Evolutionary conservation across 176 grass and related monocot genomes (phyloP).

Genomic region (Cenchrus purpureus): DNA sequence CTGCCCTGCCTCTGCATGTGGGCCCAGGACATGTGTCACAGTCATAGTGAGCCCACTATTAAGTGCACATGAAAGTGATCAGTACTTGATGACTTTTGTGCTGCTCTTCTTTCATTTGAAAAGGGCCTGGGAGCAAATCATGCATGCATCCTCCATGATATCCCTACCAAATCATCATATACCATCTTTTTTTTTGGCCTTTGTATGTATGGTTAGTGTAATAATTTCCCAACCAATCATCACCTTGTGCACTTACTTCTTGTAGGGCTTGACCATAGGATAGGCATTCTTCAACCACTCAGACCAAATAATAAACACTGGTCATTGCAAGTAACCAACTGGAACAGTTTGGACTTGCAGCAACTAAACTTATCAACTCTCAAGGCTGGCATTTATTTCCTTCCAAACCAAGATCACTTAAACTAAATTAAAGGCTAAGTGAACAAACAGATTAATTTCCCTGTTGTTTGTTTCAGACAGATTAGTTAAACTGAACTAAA

Average conservation of each 20-base stretch:
- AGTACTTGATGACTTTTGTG: constrained; percentile 19
- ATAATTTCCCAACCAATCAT: constrained; percentile 40
- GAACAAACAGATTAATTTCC: neutral
- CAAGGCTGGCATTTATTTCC: neutral
- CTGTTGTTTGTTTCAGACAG: neutral
- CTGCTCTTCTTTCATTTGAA: constrained; percentile 36
- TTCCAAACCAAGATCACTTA: neutral
- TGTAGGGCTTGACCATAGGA: constrained; percentile 43
- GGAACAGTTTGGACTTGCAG: neutral
- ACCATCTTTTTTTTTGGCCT: neutral
- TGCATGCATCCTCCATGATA: constrained; percentile 46
- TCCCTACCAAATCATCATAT: constrained; percentile 36
- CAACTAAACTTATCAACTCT: neutral
- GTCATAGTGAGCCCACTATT: constrained; percentile 23
- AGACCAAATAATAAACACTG: neutral
- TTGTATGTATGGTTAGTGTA: constrained; percentile 21
- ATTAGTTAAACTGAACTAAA: constrained; percentile 8
- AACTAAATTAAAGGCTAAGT: neutral
- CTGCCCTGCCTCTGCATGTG: constrained; percentile 10
- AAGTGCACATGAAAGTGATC: constrained; percentile 43
- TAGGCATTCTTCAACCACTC: constrained; percentile 30
- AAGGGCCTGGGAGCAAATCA: constrained; percentile 27
- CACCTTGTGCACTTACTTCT: constrained; percentile 24
- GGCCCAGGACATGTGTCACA: constrained; percentile 21
- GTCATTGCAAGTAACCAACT: neutral